phyloP scores from a whole-genome alignment of 2,329 filamentous ascomycete species.

The Pseudogymnoascus sp. region DNA sequence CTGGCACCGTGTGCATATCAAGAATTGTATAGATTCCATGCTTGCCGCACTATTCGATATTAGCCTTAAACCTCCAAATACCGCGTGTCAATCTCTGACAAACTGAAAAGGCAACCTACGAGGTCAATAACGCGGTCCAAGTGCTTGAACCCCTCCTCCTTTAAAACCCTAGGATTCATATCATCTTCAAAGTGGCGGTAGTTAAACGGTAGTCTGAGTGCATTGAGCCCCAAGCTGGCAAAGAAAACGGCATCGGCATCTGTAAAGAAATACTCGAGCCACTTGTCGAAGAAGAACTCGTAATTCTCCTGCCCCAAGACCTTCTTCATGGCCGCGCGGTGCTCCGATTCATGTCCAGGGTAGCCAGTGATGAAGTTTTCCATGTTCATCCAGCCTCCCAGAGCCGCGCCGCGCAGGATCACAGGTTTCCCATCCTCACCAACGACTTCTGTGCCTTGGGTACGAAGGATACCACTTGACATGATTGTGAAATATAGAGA shows the following conservation, averaged over 20 bases:
- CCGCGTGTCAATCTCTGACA: no score
- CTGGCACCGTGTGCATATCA: slow-evolving; percentile 41
- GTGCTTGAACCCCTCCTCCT: slow-evolving; percentile 39
- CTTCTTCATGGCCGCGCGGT: slow-evolving; percentile 38
- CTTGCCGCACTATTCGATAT: slow-evolving; percentile 25
- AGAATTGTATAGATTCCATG: slow-evolving; percentile 43
- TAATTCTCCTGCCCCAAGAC: slow-evolving; percentile 39
- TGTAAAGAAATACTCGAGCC: slow-evolving; percentile 41
- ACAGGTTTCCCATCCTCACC: slow-evolving; percentile 27
- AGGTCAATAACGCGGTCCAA: slow-evolving; percentile 39
- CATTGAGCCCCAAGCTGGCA: slow-evolving; percentile 39
- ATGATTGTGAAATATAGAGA: slow-evolving; percentile 12
- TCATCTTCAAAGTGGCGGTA: slow-evolving; percentile 38
- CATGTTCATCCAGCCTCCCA: slow-evolving; percentile 25
- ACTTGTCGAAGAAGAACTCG: slow-evolving; percentile 43
- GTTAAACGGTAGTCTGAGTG: slow-evolving; percentile 38
- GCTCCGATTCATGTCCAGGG: slow-evolving; percentile 39
- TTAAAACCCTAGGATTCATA: slow-evolving; percentile 39
- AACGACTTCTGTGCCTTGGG: slow-evolving; percentile 31
- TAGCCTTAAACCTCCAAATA: slow-evolving; percentile 16
- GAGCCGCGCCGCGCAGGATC: background rate
- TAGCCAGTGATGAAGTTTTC: slow-evolving; percentile 46
- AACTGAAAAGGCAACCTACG: background rate
- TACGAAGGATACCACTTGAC: slow-evolving; percentile 28
- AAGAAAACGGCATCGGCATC: slow-evolving; percentile 42